Percentiles rank a stretch among this genome's conserved stretches.
These are phyloP conservation scores for Diversispora eburnea DNA, from an alignment of 192 early-diverging fungal genomes.

Conservation along the genomic window DNA sequence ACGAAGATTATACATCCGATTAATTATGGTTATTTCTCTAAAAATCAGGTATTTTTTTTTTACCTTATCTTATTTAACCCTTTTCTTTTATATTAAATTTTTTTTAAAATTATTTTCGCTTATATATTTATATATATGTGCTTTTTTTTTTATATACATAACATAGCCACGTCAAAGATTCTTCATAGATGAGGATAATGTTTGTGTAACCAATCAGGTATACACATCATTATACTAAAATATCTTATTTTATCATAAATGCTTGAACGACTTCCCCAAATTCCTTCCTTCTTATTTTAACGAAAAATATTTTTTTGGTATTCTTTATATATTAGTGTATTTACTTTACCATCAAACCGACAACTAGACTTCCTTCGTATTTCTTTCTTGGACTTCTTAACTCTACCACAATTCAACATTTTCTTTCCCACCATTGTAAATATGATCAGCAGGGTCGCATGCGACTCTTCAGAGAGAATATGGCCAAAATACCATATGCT, in stretches of 20 bases:
- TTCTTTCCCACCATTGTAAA: slow-evolving; percentile 45
- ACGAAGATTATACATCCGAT: slow-evolving; percentile 58
- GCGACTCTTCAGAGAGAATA: slow-evolving; percentile 53
- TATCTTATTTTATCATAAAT: neutral
- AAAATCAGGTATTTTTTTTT: slow-evolving; percentile 24
- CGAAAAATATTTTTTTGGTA: no score
- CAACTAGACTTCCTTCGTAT: slow-evolving; percentile 24
- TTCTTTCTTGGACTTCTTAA: slow-evolving; percentile 51
- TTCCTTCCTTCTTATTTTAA: no score
- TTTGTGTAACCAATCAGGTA: slow-evolving; percentile 52
- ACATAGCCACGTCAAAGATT: slow-evolving; percentile 55
- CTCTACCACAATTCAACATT: slow-evolving; percentile 49
- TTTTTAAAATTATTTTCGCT: neutral
- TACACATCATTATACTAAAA: neutral
- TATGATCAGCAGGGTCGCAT: slow-evolving; percentile 57
- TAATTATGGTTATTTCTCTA: slow-evolving; percentile 47
- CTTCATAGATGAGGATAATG: slow-evolving; percentile 43
- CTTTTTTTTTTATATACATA: slow-evolving; percentile 17
- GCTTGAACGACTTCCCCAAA: neutral
- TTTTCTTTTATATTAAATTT: neutral
- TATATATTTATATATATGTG: neutral
- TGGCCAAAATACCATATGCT: slow-evolving; percentile 54
- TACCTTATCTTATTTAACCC: no score
- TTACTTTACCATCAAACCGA: slow-evolving; percentile 44
- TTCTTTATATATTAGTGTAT: slow-evolving; percentile 46